Evolutionary conservation across 805 yeast genomes (phyloP).

Genomic region (Ogataea populi-albae): DNA sequence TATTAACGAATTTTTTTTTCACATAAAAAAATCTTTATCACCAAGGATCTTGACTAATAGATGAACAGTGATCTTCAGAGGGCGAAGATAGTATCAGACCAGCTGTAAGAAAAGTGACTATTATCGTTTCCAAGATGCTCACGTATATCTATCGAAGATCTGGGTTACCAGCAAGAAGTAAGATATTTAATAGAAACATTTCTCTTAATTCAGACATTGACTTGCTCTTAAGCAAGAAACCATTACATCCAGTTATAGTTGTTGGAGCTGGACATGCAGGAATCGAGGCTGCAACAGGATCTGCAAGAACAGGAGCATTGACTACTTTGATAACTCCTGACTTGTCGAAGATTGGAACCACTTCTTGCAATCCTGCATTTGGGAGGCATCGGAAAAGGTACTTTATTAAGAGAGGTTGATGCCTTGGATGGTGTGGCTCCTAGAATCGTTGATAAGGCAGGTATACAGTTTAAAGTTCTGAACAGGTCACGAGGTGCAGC

Average conservation of each 20-base stretch:
- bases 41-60: too few species aligned
- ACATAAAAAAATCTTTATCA: too few species aligned
- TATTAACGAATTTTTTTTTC: too few species aligned
- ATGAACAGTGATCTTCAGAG: constrained; percentile 20
- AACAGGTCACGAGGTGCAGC: constrained; percentile 92
- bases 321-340: constrained; percentile 79
- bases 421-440: constrained; percentile 94
- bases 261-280: constrained; percentile 99
- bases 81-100: constrained; percentile 18
- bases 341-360: constrained; percentile 76
- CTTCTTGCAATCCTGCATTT: constrained; percentile 95
- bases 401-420: constrained; percentile 86
- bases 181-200: constrained; percentile 18
- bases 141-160: neutral
- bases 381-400: constrained; percentile 99
- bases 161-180: too few species aligned
- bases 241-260: constrained; percentile 66
- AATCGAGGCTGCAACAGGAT: constrained; percentile 92
- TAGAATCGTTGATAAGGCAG: constrained; percentile 85
- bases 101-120: constrained; percentile 1
- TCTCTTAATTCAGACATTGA: constrained; percentile 37
- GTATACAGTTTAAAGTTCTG: constrained; percentile 84
- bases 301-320: constrained; percentile 76
- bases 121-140: too few species aligned
- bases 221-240: constrained; percentile 29